phyloP scores from a whole-genome alignment of 2,329 filamentous ascomycete genomes.

The Colletotrichum chrysophilum region DNA sequence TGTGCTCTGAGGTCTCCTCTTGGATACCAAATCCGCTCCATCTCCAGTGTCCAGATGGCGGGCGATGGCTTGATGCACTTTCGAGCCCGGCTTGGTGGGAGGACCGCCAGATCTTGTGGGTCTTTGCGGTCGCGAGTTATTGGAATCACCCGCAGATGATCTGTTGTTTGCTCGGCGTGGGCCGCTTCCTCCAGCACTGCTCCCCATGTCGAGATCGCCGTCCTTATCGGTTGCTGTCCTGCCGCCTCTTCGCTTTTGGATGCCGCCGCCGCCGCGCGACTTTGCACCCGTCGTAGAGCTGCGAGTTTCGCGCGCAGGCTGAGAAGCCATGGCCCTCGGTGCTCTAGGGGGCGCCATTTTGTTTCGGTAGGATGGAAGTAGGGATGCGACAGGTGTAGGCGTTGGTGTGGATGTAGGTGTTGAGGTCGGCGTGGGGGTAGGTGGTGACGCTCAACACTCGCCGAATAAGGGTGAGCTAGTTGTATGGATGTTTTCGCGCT shows the following conservation, averaged over 20 bases:
- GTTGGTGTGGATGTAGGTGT: neutral
- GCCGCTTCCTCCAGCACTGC: slow-evolving; percentile 30
- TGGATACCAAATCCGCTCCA: slow-evolving; percentile 20
- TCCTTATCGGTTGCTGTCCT: slow-evolving; percentile 53
- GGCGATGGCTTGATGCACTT: slow-evolving; percentile 24
- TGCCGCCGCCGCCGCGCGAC: slow-evolving; percentile 46
- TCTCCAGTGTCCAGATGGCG: slow-evolving; percentile 22
- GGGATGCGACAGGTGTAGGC: neutral
- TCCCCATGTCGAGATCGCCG: slow-evolving; percentile 65
- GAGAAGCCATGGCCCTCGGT: slow-evolving; percentile 19
- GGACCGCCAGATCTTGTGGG: slow-evolving; percentile 30
- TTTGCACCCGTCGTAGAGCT: slow-evolving; percentile 32
- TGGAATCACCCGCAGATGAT: slow-evolving; percentile 29
- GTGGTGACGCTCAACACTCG: neutral
- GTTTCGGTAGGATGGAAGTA: neutral
- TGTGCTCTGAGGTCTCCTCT: slow-evolving; percentile 13
- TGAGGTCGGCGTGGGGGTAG: neutral
- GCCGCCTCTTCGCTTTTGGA: slow-evolving; percentile 53
- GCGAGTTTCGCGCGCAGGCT: slow-evolving; percentile 35
- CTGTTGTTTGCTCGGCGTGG: slow-evolving; percentile 37
- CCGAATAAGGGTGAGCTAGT: neutral
- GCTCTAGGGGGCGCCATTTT: slow-evolving; percentile 24
- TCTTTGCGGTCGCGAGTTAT: slow-evolving; percentile 32
- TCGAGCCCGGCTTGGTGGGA: slow-evolving; percentile 15
- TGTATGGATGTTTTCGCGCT: neutral